Base-by-base conservation (phyloP, 1,139 yeast species). In the Trichomonascaceae sp. region DNA sequence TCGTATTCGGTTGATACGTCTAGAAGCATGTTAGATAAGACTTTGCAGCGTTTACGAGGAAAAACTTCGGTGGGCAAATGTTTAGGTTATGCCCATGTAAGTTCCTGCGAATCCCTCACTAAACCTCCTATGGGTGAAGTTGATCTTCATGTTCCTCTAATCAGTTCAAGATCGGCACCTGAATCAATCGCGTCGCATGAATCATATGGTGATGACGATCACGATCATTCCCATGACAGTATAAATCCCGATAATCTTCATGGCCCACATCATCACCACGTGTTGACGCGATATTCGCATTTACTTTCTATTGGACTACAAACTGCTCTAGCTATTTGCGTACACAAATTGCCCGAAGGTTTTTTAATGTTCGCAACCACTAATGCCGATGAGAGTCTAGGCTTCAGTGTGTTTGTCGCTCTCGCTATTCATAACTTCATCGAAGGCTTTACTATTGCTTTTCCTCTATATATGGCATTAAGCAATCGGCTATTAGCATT, bases 261-360 rank as follows among this genome's bases (percentile, higher is more conserved):
- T 15, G 47, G 41, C 9, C 43, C 45, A 2, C 49, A 41, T 38
- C 47, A 45, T 32, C 44, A 47, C 17, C 91, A 87, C 64, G 78
- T 88, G 12, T 83, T 82, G 53, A 84, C 96, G 0, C 89, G 95
- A 1, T 72, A 85, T 17, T 85, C 96, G 0, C 79, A 89, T 57
- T 72, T 93, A 19, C 71, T 91, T 27, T 81, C 96, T 13, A 89
- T 93, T 55, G 97, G 97, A 3, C 70, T 91, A 30, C 97, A 93
- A 69, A 93, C 98, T 0, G 84, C 95, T 2, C 69, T 91, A 53
- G 98, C 96, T 0, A 82, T 93, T 41, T 81, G 96, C 0, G 72
- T 93, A 43, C 99, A 93, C 70, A 91, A 93, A 67, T 76, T 93
- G 38, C 99, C 99, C 0, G 99, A 93, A 70, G 99, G 99, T 0